A percentile compares a stretch with the other conserved stretches of the same genome.
Conservation (phyloP, 345 rosid genomes). For the Anacardium occidentale region DNA sequence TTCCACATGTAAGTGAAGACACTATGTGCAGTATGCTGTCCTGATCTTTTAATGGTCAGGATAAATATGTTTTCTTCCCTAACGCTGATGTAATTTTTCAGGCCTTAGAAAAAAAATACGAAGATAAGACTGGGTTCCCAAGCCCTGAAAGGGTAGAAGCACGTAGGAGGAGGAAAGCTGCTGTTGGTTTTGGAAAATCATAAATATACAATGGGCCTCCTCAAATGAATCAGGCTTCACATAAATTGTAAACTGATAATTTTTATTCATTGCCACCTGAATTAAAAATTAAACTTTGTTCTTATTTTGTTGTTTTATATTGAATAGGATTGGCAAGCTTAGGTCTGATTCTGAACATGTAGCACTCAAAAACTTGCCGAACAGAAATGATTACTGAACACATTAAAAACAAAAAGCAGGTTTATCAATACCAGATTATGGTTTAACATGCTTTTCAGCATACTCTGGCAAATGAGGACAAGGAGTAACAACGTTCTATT, state of each 20-base stretch:
- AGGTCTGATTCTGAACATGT: not conserved
- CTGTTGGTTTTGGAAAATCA: slow-evolving; percentile 83
- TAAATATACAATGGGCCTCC: slow-evolving; percentile 29
- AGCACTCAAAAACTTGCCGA: not conserved
- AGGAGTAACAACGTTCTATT: not conserved
- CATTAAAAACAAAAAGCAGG: not conserved
- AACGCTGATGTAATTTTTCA: slow-evolving; percentile 29
- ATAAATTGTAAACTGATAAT: slow-evolving; percentile 2
- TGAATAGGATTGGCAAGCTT: slow-evolving; percentile 1
- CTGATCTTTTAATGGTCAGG: not conserved
- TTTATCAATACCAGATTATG: slow-evolving; percentile 11
- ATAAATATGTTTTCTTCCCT: slow-evolving; percentile 4
- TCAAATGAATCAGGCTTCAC: slow-evolving; percentile 7
- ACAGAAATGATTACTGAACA: not conserved
- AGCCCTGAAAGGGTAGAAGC: slow-evolving; percentile 76
- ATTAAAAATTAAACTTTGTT: not conserved
- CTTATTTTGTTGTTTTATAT: not conserved
- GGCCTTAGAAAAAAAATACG: slow-evolving; percentile 85
- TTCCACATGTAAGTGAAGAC: not conserved
- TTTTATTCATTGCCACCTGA: not conserved
- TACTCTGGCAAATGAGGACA: not conserved
- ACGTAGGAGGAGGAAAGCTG: slow-evolving; percentile 51
- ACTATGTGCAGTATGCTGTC: not conserved
- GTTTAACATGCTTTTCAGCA: not conserved
- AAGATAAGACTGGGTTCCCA: slow-evolving; percentile 68